phyloP scores from a whole-genome alignment of 805 yeast genomes.

The Wickerhamomyces tratensis region DNA sequence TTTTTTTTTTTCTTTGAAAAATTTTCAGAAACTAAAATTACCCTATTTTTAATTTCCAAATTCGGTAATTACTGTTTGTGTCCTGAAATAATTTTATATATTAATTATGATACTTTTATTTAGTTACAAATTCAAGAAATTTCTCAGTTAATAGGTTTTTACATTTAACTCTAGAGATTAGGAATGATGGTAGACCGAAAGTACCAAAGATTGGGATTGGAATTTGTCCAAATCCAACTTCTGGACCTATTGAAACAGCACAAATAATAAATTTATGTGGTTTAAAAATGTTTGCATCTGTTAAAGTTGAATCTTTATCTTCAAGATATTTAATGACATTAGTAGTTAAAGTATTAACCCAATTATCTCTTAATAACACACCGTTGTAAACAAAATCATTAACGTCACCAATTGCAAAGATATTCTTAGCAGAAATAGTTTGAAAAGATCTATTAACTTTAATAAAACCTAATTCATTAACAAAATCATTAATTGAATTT shows the following conservation, averaged over 20 bases:
- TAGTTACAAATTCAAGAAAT: background rate
- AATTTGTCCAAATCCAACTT: slow-evolving; percentile 15
- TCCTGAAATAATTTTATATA: too few species aligned
- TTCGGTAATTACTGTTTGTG: background rate
- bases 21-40: too few species aligned
- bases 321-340: slow-evolving; percentile 9
- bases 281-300: background rate
- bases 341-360: slow-evolving; percentile 8
- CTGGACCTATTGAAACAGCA: slow-evolving; percentile 13
- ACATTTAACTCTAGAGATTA: background rate
- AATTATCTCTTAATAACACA: slow-evolving; percentile 4
- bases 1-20: background rate
- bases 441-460: slow-evolving; percentile 5
- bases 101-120: too few species aligned
- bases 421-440: background rate
- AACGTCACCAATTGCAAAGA: slow-evolving; percentile 26
- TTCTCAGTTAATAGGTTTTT: background rate
- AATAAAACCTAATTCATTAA: slow-evolving; percentile 3
- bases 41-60: background rate
- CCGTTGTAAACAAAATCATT: slow-evolving; percentile 13
- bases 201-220: slow-evolving; percentile 14
- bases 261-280: background rate
- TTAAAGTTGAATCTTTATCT: background rate
- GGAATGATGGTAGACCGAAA: background rate
- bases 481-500: background rate